These are phyloP conservation scores for Cryptococcus hybrid DNA, from an alignment of 1,284 basidiomycete species.

Conservation along the genomic window DNA sequence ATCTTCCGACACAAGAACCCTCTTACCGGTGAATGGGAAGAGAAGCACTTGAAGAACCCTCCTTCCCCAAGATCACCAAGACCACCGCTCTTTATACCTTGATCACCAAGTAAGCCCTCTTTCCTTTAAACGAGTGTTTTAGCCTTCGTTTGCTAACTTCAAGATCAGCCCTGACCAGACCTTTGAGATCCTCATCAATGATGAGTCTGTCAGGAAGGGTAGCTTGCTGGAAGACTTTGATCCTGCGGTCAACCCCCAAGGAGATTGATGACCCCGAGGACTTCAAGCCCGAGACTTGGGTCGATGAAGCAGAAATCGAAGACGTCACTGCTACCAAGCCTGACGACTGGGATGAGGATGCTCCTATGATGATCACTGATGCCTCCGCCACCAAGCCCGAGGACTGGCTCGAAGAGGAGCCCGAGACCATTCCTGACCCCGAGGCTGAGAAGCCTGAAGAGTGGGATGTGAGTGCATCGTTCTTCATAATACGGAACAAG, in stretches of 20 bases:
- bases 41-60: conserved; percentile 88
- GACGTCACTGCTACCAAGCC: conserved; percentile 88
- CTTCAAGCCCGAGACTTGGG: conserved; percentile 89
- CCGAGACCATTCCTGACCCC: conserved; percentile 79
- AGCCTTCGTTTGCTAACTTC: not conserved
- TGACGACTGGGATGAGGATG: conserved; percentile 94
- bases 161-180: conserved; percentile 81
- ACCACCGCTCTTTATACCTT: conserved; percentile 90
- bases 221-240: conserved; percentile 90
- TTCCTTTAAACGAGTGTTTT: not conserved
- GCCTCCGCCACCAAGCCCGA: conserved; percentile 85
- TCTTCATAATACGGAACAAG: not conserved
- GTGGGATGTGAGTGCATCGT: conserved; percentile 68
- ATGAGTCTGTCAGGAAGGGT: conserved; percentile 74
- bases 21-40: conserved; percentile 86
- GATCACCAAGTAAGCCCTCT: conserved; percentile 69
- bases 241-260: conserved; percentile 91
- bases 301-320: conserved; percentile 79
- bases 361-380: conserved; percentile 85
- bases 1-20: conserved; percentile 96
- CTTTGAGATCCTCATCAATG: conserved; percentile 90
- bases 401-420: conserved; percentile 93
- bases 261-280: conserved; percentile 92
- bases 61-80: conserved; percentile 83
- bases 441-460: conserved; percentile 97